Evolutionary conservation across 208 protist genomes (phyloP), one percentile per base, ranked within the genome.

Genomic region (Tritrichomonas foetus): DNA sequence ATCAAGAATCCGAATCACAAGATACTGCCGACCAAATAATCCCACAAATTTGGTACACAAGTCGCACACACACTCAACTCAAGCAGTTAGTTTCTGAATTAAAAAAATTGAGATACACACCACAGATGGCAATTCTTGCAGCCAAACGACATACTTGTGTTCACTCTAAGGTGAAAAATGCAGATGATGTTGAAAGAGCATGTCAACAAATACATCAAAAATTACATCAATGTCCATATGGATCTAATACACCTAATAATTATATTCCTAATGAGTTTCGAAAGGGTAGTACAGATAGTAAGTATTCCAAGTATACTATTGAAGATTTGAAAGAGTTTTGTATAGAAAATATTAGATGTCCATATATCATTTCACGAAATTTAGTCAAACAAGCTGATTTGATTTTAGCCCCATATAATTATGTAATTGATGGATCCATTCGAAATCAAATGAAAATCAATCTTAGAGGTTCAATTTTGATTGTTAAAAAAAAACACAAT

Each of bases 401-500:
- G 13, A 69, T 93, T 44, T 93, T 93, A 30, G 57, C 57, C 9
- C 89, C 89, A 41, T 93, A 93, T 36, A 93, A 66, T 33, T 93
- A 93, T 64, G 39, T 93, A 16, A 14, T 93, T 30, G 55, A 72
- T 66, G 3, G 5, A 30, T 5, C 27, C 8, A 89, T 89, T 39
- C 3, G 78, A 53, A 49, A 74, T 20, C 30, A 41, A 27, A 57
- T 93, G 55, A 64, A 72, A 36, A 27, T 64, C 1, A 55, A 72
- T 9, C 39, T 93, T 27, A 50, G 5, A 30, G 41, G 41, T 50
- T 66, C 55, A 47, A 64, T 93, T 50, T 16, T 93, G 0, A 94
- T 94, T 2, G 41, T 94, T 30, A 66, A 94, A 84, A 66, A 94
- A 94, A 66, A 25, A 2, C 93, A 94, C 53, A 94, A 94, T 41